These are phyloP conservation scores for Cystobasidium ongulense DNA, from an alignment of 768 basidiomycete species.

Conservation along the genomic window DNA sequence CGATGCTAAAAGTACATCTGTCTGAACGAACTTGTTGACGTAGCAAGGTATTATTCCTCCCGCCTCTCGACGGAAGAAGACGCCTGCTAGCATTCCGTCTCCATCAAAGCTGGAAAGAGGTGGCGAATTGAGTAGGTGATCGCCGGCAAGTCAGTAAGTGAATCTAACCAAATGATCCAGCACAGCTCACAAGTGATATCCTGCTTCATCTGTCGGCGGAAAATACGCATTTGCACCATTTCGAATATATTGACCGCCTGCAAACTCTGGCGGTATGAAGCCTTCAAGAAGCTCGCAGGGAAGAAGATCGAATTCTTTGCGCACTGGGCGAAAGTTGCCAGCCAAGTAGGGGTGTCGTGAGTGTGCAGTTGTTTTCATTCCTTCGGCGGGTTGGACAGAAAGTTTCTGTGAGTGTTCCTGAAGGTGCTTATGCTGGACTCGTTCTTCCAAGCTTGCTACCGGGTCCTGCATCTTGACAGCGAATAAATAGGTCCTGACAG, in stretches of 20 bases:
- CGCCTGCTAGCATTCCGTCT: slow-evolving; percentile 48
- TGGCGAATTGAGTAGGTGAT: not conserved
- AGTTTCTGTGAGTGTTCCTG: too few relatives aligned
- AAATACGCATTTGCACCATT: slow-evolving; percentile 47
- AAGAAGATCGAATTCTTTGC: slow-evolving; percentile 43
- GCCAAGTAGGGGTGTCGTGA: slow-evolving; percentile 44
- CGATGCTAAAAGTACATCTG: slow-evolving; percentile 42
- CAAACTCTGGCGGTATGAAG: slow-evolving; percentile 44
- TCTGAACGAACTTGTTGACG: slow-evolving; percentile 44
- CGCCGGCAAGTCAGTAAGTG: too few relatives aligned
- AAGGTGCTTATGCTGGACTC: too few relatives aligned
- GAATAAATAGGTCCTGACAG: too few relatives aligned
- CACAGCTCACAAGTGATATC: not conserved
- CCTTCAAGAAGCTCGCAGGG: slow-evolving; percentile 42
- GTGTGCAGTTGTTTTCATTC: too few relatives aligned
- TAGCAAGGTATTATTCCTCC: slow-evolving; percentile 36
- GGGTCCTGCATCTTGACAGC: too few relatives aligned
- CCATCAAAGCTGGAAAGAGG: slow-evolving; percentile 48
- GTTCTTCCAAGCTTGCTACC: too few relatives aligned
- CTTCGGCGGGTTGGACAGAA: too few relatives aligned
- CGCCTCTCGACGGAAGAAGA: slow-evolving; percentile 41
- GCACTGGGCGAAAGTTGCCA: slow-evolving; percentile 47
- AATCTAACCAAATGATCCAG: not conserved
- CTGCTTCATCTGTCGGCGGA: slow-evolving; percentile 30
- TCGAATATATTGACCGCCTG: slow-evolving; percentile 46